A percentile compares a stretch with the other conserved stretches of the same genome.
Conservation (phyloP, 805 yeast genomes). For the Saturnispora saitoi region DNA sequence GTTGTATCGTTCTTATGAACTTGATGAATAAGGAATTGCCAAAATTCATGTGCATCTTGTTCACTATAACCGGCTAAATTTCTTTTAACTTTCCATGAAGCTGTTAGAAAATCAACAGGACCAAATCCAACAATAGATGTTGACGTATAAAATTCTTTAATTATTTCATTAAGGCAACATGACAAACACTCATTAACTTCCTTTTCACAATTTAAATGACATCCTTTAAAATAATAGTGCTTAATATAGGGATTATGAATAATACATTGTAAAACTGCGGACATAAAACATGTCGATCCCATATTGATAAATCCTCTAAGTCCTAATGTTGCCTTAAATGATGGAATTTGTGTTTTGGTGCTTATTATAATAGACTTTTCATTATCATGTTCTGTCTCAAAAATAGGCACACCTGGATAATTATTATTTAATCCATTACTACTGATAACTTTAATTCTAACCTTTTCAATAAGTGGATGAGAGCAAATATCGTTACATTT, state of each 20-base stretch:
- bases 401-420: conserved; percentile 28
- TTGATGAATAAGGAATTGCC: conserved; percentile 86
- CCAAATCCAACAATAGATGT: conserved; percentile 63
- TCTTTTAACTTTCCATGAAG: conserved; percentile 81
- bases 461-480: conserved; percentile 48
- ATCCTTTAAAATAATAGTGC: conserved; percentile 66
- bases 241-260: conserved; percentile 86
- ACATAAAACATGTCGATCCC: conserved; percentile 98
- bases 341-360: conserved; percentile 34
- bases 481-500: conserved; percentile 67
- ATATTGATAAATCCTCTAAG: conserved; percentile 82
- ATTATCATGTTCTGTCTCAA: conserved; percentile 21
- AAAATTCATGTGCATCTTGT: conserved; percentile 97
- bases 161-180: conserved; percentile 77
- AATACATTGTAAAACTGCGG: conserved; percentile 80
- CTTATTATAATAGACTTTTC: conserved; percentile 23
- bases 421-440: conserved; percentile 14
- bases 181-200: conserved; percentile 52
- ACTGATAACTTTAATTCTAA: conserved; percentile 31
- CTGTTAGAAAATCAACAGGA: conserved; percentile 67
- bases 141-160: conserved; percentile 64
- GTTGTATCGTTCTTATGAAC: conserved; percentile 47
- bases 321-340: conserved; percentile 58
- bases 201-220: conserved; percentile 50
- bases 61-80: conserved; percentile 91